Conservation (phyloP, 768 basidiomycete genomes). For the Dacryopinax primogenitus region DNA sequence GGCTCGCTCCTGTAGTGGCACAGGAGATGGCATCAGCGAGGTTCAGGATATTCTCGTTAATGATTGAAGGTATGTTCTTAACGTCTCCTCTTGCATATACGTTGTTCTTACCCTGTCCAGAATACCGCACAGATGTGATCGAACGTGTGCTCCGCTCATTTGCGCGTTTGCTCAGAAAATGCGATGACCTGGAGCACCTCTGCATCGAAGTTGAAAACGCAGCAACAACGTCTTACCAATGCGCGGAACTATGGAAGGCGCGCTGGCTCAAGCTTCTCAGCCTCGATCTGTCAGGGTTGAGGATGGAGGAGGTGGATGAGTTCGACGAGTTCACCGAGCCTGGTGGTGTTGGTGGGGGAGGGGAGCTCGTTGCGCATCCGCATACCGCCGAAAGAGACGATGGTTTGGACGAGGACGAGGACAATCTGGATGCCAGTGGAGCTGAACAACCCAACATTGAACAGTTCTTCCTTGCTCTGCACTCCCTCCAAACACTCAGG, state of each 20-base stretch:
- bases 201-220: conserved; percentile 4
- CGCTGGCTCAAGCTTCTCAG: background rate
- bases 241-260: conserved; percentile 3
- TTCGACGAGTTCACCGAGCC: background rate
- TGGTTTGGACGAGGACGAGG: too few species aligned
- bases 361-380: too few species aligned
- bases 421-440: too few species aligned
- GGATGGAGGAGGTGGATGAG: conserved; percentile 4
- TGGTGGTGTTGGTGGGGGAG: background rate
- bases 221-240: background rate
- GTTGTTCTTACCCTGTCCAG: background rate
- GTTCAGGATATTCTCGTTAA: background rate
- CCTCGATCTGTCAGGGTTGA: background rate
- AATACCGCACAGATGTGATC: conserved; percentile 1
- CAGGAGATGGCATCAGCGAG: background rate
- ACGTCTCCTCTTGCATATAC: background rate
- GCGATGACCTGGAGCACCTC: conserved; percentile 3
- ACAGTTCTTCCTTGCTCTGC: conserved; percentile 3
- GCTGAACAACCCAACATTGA: conserved; percentile 3
- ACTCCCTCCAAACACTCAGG: background rate
- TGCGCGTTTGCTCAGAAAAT: background rate
- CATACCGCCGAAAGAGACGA: too few species aligned
- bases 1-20: background rate
- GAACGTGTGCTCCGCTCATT: background rate
- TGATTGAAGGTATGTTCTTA: background rate